Evolutionary conservation across 164 flowering plant species (phyloP).

Genomic region (Annona cherimola): DNA sequence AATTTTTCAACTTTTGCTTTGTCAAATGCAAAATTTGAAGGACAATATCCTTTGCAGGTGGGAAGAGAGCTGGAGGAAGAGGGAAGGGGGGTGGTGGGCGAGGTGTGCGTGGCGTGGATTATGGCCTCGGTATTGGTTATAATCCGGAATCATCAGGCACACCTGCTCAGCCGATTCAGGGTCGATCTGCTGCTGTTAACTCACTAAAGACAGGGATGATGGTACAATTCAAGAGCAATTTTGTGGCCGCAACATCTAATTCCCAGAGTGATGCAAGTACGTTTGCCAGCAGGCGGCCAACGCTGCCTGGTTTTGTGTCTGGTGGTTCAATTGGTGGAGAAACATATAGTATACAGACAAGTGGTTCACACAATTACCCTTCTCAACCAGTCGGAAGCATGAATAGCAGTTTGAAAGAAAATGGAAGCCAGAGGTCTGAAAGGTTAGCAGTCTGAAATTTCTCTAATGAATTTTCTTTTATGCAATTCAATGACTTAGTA

Average conservation of each 20-base stretch:
- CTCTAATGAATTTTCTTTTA: not conserved
- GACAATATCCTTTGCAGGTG: slow-evolving; percentile 46
- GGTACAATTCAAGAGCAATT: slow-evolving; percentile 79
- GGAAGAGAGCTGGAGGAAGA: slow-evolving; percentile 57
- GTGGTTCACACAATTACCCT: slow-evolving; percentile 27
- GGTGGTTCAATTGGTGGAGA: slow-evolving; percentile 95
- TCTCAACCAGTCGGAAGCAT: slow-evolving; percentile 31
- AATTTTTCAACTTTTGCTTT: not conserved
- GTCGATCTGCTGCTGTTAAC: slow-evolving; percentile 70
- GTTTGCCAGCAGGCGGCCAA: slow-evolving; percentile 41
- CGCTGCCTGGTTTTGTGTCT: slow-evolving; percentile 80
- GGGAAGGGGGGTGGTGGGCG: slow-evolving; percentile 48
- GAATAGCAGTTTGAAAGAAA: slow-evolving; percentile 27
- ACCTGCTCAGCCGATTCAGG: slow-evolving; percentile 31
- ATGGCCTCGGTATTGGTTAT: slow-evolving; percentile 92
- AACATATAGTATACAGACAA: slow-evolving; percentile 26
- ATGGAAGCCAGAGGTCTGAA: slow-evolving; percentile 34
- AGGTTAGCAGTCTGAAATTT: slow-evolving; percentile 37
- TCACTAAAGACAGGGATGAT: slow-evolving; percentile 73
- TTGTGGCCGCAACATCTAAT: slow-evolving; percentile 75
- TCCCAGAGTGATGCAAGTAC: slow-evolving; percentile 38
- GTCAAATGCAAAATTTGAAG: not conserved
- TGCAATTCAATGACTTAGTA: too few species aligned
- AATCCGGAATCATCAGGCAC: slow-evolving; percentile 44
- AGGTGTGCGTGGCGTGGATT: slow-evolving; percentile 98